Percentiles rank a stretch among this genome's conserved stretches.
Evolutionary conservation across 805 yeast species (phyloP).

Genomic region (Phaffomyces thermotolerans): DNA sequence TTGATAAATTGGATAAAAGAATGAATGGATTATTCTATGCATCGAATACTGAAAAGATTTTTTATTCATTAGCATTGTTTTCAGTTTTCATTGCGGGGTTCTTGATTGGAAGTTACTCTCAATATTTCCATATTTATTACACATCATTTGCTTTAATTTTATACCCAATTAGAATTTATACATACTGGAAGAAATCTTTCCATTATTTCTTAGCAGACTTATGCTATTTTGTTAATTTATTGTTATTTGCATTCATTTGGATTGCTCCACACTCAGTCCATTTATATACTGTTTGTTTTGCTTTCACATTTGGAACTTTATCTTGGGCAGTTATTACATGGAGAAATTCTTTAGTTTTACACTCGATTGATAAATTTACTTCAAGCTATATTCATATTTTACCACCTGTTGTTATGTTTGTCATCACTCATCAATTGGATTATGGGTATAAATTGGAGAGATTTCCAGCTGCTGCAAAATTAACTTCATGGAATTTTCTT

Average conservation of each 20-base stretch:
- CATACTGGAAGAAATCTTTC: constrained; percentile 70
- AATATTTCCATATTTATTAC: constrained; percentile 69
- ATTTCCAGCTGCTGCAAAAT: constrained; percentile 74
- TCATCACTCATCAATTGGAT: constrained; percentile 67
- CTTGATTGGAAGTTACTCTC: constrained; percentile 71
- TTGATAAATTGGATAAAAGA: constrained; percentile 33
- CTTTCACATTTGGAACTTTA: constrained; percentile 82
- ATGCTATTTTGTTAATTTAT: constrained; percentile 81
- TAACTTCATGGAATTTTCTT: constrained; percentile 64
- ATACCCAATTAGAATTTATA: constrained; percentile 79
- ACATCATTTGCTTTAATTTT: constrained; percentile 51
- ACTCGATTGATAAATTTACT: constrained; percentile 87
- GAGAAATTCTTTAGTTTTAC: constrained; percentile 90
- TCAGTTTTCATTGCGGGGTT: constrained; percentile 66
- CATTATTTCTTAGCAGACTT: constrained; percentile 89
- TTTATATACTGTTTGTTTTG: constrained; percentile 75
- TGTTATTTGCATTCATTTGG: constrained; percentile 74
- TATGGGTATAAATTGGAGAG: constrained; percentile 42
- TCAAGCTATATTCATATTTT: constrained; percentile 83
- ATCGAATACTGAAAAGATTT: constrained; percentile 63
- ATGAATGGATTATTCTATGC: constrained; percentile 32
- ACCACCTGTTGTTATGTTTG: constrained; percentile 86
- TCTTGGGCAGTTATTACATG: constrained; percentile 93
- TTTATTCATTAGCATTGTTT: constrained; percentile 68
- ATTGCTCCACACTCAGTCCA: constrained; percentile 64